A percentile compares a stretch with the other conserved stretches of the same genome.
These are phyloP conservation scores for Neofusicoccum sp. DNA, from an alignment of 2,329 filamentous ascomycete species.

Conservation along the genomic window DNA sequence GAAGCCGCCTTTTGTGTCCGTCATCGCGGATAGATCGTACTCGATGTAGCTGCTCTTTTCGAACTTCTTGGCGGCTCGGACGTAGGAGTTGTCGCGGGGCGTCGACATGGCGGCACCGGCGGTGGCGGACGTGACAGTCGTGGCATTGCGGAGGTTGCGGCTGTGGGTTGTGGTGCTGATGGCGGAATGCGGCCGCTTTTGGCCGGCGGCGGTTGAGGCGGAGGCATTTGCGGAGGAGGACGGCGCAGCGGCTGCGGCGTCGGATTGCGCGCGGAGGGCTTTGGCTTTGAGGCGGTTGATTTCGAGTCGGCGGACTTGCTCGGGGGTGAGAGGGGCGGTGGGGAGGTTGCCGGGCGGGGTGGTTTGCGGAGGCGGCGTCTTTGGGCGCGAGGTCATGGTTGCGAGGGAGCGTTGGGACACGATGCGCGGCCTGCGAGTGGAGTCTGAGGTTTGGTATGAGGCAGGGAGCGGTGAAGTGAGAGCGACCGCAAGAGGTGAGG, in stretches of 20 bases:
- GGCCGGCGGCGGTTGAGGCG: conserved; percentile 51
- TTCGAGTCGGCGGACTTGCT: conserved; percentile 66
- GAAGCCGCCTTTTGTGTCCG: conserved; percentile 95
- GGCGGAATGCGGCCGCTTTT: conserved; percentile 69
- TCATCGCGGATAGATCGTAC: conserved; percentile 98
- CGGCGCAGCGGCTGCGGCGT: conserved; percentile 45
- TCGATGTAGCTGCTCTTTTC: conserved; percentile 78
- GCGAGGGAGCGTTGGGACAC: not conserved
- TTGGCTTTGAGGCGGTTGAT: conserved; percentile 85
- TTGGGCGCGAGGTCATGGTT: conserved; percentile 41
- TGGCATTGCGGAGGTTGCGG: conserved; percentile 68
- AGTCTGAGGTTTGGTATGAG: not conserved
- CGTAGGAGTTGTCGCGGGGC: conserved; percentile 41
- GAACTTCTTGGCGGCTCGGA: conserved; percentile 78
- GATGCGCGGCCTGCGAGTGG: not conserved
- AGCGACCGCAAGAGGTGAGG: too few species aligned
- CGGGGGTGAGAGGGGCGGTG: conserved; percentile 55
- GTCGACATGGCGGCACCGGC: conserved; percentile 34
- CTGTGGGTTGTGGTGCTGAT: conserved; percentile 55
- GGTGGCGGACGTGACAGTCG: conserved; percentile 41
- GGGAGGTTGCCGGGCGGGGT: conserved; percentile 33
- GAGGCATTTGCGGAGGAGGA: conserved; percentile 23
- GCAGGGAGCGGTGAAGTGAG: too few species aligned
- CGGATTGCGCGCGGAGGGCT: conserved; percentile 71
- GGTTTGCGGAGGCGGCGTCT: conserved; percentile 48